Evolutionary conservation across 2,329 filamentous ascomycete genomes (phyloP), one percentile per base, ranked within the genome.

Genomic region (Pseudopyrenochaeta lycopersici): DNA sequence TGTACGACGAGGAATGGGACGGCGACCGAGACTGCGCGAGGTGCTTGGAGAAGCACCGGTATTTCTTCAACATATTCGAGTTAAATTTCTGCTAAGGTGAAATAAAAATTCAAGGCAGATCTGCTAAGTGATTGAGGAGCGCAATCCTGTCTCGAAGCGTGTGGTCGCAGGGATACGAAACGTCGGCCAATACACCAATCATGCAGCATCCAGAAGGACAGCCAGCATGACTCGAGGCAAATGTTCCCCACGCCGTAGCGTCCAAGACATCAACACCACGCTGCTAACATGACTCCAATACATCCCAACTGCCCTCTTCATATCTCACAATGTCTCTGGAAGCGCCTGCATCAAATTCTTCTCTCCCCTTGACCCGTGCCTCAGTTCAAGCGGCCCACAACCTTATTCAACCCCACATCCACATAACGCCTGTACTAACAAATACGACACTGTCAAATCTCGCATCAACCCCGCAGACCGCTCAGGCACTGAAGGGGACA

Each of bases 371-470:
- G 18, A 91, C 86, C 15, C 88, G 91, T 40, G 77, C 81, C 46
- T 92, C 90, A 12, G 88, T 98, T 32, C 68, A 86, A 46, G 81
- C 81, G 20, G 94, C 94, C 3, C 89, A 92, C 78, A 76, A 81
- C 41, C 82, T 91, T 45, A 92, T 98, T 73, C 82, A 85, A 67
- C 82, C 84, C 1, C 85, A 91, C 78, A 85, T 98, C 72, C 91
- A 97, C 80, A 83, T 81, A 66, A 98, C 94, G 7, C 92, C 93
- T 2, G 86, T 96, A 23, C 81, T 94, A 7, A 96, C 92, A 51
- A 92, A 88, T 77, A 82, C 82, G 17, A 93, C 91, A 0, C 83
- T 98, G 54, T 86, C 89, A 65, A 74, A 70, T 11, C 80, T 97
- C 56, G 92, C 92, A 14, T 96, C 90, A 2, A 88, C 85, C 18